Evolutionary conservation across 2,329 filamentous ascomycete species (phyloP).

Genomic region (Xylariaceae sp.): DNA sequence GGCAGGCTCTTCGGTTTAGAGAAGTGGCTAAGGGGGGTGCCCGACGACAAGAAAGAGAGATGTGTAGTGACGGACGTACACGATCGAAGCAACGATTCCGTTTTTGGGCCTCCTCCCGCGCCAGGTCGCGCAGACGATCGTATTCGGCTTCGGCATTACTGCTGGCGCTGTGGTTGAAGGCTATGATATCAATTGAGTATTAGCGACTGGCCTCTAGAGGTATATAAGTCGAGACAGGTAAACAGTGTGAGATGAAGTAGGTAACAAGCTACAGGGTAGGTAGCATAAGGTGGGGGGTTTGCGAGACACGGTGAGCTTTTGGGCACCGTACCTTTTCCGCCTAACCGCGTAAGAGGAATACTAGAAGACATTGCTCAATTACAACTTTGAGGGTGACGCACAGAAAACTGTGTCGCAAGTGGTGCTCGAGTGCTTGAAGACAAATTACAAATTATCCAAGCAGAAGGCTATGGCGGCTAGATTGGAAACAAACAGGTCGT

Average conservation of each 20-base stretch:
- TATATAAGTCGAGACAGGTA: background rate
- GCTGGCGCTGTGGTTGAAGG: constrained; percentile 75
- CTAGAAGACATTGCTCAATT: constrained; percentile 14
- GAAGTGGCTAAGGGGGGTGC: too few relatives aligned
- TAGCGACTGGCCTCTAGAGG: constrained; percentile 9
- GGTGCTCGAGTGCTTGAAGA: too few relatives aligned
- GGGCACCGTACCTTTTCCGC: constrained; percentile 6
- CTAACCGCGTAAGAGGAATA: background rate
- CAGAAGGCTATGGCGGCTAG: too few relatives aligned
- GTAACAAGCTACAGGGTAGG: too few relatives aligned
- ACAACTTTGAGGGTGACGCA: background rate
- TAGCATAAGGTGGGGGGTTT: too few relatives aligned
- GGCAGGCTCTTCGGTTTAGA: too few relatives aligned
- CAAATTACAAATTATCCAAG: too few relatives aligned
- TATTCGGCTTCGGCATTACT: constrained; percentile 78
- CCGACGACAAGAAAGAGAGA: too few relatives aligned
- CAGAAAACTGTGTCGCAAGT: too few relatives aligned
- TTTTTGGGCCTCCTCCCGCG: background rate
- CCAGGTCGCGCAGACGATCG: background rate
- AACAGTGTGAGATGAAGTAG: background rate
- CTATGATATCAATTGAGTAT: constrained; percentile 50
- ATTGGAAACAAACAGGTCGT: background rate
- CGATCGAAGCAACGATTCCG: background rate
- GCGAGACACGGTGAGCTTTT: too few relatives aligned
- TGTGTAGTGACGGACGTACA: too few relatives aligned